Base-by-base conservation (phyloP, 73 alveolate species). In the Breviolum minutum region DNA sequence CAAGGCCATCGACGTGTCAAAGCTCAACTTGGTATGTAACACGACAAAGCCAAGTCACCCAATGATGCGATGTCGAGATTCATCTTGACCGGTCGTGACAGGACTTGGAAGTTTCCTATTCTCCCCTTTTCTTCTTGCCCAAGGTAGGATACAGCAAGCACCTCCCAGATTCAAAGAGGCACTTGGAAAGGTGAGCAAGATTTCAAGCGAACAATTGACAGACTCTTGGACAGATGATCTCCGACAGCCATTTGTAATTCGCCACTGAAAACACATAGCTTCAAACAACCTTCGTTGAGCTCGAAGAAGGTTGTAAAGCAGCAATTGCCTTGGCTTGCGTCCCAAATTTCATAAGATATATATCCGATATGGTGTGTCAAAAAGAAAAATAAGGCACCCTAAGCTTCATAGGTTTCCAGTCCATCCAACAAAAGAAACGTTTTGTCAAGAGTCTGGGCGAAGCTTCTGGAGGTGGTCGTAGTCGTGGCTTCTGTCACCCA, bases 281-380 rank as follows among this genome's bases (percentile, higher is more conserved):
- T 40, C 5, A 40, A 3, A 40, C 54, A 40, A 40, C 0, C 54
- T 40, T 40, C 54, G 0, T 40, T 40, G 54, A 40, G 54, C 54
- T 40, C 77, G 24, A 68, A 66, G 11, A 17, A 11, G 11, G 74
- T 11, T 66, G 74, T 17, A 11, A 77, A 77, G 76, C 92, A 83
- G 92, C 92, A 83, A 26, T 60, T 62, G 92, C 92, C 92, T 83
- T 83, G 92, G 71, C 19, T 17, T 61, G 76, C 62, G 16, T 17
- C 22, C 30, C 54, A 68, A 68, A 68, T 17, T 14, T 17, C 77
- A 17, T 22, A 14, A 22, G 77, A 17, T 14, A 68, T 14, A 68
- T 40, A 40, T 40, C 54, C 54, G 54, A 40, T 40, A 40, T 40
- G 54, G 54, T 40, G 54, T 40, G 54, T 40, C 54, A 40, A 40